Percentiles rank a stretch among this genome's conserved stretches.
Conservation (phyloP, 2,329 filamentous ascomycete species). For the Fusarium proliferatum region DNA sequence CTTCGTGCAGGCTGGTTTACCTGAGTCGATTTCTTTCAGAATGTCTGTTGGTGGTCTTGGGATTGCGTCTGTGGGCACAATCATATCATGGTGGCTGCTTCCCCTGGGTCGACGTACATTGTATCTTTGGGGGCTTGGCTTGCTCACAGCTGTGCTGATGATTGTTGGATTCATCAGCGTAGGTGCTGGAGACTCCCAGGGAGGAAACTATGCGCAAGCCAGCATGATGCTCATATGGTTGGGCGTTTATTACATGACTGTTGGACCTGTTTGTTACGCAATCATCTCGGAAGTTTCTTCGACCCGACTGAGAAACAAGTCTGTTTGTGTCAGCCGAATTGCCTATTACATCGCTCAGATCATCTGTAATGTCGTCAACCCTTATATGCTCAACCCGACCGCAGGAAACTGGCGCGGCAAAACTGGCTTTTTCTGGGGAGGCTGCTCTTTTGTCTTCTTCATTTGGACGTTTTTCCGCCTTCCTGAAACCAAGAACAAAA, state of each 20-base stretch:
- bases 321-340: slow-evolving; percentile 51
- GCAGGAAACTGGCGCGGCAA: slow-evolving; percentile 46
- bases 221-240: slow-evolving; percentile 55
- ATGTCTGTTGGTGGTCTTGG: slow-evolving; percentile 35
- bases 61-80: slow-evolving; percentile 30
- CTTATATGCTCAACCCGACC: slow-evolving; percentile 46
- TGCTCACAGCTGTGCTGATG: slow-evolving; percentile 11
- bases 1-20: slow-evolving; percentile 56
- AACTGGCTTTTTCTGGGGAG: slow-evolving; percentile 56
- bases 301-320: slow-evolving; percentile 52
- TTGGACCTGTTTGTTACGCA: slow-evolving; percentile 56
- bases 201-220: slow-evolving; percentile 45
- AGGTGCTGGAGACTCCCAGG: slow-evolving; percentile 17
- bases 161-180: slow-evolving; percentile 43
- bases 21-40: slow-evolving; percentile 27
- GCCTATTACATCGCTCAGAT: slow-evolving; percentile 39
- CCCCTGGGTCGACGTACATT: slow-evolving; percentile 30
- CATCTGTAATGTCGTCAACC: slow-evolving; percentile 42
- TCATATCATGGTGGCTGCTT: slow-evolving; percentile 31
- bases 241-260: slow-evolving; percentile 52
- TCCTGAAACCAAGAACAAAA: slow-evolving; percentile 58
- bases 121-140: slow-evolving; percentile 26
- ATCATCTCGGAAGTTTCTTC: slow-evolving; percentile 53
- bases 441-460: slow-evolving; percentile 48
- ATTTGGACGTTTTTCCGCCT: slow-evolving; percentile 63